Evolutionary conservation across 306 rosid species (phyloP).

Genomic region (Acacia crassicarpa): DNA sequence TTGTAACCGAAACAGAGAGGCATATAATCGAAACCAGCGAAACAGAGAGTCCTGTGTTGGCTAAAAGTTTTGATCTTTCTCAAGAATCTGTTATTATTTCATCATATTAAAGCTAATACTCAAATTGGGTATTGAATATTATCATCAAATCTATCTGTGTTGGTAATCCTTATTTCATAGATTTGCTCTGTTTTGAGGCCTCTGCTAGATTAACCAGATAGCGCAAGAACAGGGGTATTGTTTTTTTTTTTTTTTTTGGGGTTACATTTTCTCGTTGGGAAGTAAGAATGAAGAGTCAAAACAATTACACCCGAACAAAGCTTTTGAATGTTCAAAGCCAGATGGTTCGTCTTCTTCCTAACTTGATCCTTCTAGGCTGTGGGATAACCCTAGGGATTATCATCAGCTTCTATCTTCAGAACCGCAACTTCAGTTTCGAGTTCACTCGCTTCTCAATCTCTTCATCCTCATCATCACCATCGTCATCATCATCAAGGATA

Average conservation of each 20-base stretch:
- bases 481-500: conserved; percentile 29
- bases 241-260: background rate
- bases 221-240: background rate
- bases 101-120: background rate
- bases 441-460: conserved; percentile 45
- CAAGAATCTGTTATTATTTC: background rate
- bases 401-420: conserved; percentile 40
- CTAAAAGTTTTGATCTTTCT: background rate
- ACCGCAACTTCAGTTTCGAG: conserved; percentile 37
- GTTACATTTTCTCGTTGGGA: background rate
- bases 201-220: background rate
- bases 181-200: background rate
- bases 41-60: background rate
- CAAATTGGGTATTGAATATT: background rate
- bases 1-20: background rate
- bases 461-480: conserved; percentile 29
- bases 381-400: conserved; percentile 62
- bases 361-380: conserved; percentile 49
- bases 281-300: conserved; percentile 41
- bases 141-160: conserved; percentile 5
- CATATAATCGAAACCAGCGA: too few relatives aligned
- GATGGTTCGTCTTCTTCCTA: conserved; percentile 36
- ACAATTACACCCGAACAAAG: conserved; percentile 33
- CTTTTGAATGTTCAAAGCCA: conserved; percentile 29
- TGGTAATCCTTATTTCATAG: conserved; percentile 1